Evolutionary conservation across 352 stramenopile genomes (phyloP), one percentile per base, ranked within the genome.

Genomic region (Globisporangium irregulare): DNA sequence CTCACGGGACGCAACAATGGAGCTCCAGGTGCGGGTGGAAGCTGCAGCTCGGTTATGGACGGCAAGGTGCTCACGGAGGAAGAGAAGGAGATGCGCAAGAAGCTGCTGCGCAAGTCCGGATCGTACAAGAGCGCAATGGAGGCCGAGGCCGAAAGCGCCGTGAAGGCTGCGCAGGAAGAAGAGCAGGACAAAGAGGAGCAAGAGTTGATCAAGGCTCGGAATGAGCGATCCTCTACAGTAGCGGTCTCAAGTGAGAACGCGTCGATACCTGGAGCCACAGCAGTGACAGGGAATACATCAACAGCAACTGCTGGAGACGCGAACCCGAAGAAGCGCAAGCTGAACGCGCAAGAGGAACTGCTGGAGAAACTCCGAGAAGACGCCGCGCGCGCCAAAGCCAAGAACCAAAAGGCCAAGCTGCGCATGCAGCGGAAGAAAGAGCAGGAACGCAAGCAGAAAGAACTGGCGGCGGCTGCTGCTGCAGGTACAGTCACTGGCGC

Each of bases 361-460:
- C 71, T 94, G 59, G 84, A 89, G 27, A 84, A 85, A 38, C 46
- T 94, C 63, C 72, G 86, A 10, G 78, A 91, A 43, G 81, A 92
- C 48, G 84, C 79, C 8, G 78, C 73, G 15, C 76, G 78, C 56
- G 89, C 88, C 66, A 91, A 87, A 53, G 80, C 77, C 29, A 92
- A 92, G 71, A 94, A 94, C 61, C 72, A 82, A 32, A 94, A 94
- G 64, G 66, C 73, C n/a, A 94, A 92, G 63, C 68, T 80, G 67
- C 82, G 84, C n/a, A 62, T 84, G 59, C 82, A 92, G 73, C 81
- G 82, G 58, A 94, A 94, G 73, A 94, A 91, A 68, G 76, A 89
- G 59, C 67, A 89, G 53, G 74, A 81, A 66, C 71, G 71, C n/a
- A 66, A 72, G 58, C 59, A 76, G 46, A 65, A 71, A 15, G 32